phyloP scores from a whole-genome alignment of 768 basidiomycete species.

The Trametes cinnabarina region DNA sequence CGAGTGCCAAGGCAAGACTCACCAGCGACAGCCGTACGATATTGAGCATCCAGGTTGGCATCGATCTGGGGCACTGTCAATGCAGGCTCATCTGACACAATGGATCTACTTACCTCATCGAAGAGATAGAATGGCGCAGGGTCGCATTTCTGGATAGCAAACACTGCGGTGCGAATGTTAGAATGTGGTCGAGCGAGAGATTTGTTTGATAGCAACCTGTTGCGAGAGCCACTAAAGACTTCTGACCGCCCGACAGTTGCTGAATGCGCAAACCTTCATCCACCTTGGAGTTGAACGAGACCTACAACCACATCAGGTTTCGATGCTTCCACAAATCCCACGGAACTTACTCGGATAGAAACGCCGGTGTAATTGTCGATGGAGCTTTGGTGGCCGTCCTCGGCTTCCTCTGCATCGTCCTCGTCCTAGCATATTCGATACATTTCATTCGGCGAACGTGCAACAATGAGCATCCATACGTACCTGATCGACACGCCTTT shows the following conservation, averaged over 20 bases:
- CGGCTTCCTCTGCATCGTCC: constrained; percentile 68
- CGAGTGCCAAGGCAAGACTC: constrained; percentile 29
- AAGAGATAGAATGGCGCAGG: constrained; percentile 99
- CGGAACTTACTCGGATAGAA: constrained; percentile 73
- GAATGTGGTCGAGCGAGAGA: not conserved
- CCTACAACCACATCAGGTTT: constrained; percentile 42
- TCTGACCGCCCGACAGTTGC: constrained; percentile 96
- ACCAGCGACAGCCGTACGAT: constrained; percentile 95
- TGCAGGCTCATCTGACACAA: not conserved
- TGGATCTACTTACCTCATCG: constrained; percentile 65
- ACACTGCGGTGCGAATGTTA: constrained; percentile 51
- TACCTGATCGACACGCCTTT: constrained; percentile 82
- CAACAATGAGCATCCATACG: too few relatives aligned
- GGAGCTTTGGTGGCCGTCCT: constrained; percentile 67
- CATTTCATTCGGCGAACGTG: too few relatives aligned
- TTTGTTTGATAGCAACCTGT: constrained; percentile 53
- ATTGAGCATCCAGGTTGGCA: constrained; percentile 96
- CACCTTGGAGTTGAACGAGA: constrained; percentile 98
- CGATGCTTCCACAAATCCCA: not conserved
- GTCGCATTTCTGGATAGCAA: constrained; percentile 98
- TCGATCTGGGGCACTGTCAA: constrained; percentile 62
- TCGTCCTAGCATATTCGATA: constrained; percentile 57
- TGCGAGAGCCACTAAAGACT: constrained; percentile 93
- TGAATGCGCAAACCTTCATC: constrained; percentile 97
- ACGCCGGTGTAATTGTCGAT: constrained; percentile 97